Conservation (phyloP, 169 alveolate genomes). For the Eimeria zaria region DNA sequence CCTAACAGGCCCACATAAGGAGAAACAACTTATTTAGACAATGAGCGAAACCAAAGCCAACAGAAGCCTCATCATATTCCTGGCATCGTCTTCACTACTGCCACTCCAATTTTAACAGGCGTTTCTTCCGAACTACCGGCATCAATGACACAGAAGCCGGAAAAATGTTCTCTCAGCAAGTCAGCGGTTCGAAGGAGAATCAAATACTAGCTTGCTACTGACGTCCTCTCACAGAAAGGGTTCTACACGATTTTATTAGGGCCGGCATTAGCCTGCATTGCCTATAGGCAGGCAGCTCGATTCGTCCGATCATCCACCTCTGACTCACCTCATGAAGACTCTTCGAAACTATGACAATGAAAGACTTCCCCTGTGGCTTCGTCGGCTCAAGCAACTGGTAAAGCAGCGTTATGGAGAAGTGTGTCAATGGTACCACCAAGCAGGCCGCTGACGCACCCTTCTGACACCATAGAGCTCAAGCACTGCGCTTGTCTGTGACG, state of each 20-base stretch:
- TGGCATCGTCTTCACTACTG: neutral
- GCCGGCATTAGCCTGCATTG: neutral
- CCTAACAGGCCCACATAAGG: neutral
- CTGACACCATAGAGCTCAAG: neutral
- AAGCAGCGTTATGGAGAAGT: neutral
- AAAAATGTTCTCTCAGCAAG: neutral
- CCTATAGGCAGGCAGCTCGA: neutral
- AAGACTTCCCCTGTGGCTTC: neutral
- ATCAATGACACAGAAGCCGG: neutral
- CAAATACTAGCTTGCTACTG: neutral
- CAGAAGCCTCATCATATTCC: neutral
- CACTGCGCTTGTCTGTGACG: no score
- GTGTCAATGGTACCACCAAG: neutral
- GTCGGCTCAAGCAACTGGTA: neutral
- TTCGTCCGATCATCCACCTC: neutral
- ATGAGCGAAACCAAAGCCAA: neutral
- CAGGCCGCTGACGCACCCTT: neutral
- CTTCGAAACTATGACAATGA: neutral
- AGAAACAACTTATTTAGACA: neutral
- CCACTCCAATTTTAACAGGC: neutral
- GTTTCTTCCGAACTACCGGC: neutral
- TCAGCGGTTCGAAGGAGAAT: neutral
- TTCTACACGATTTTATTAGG: neutral
- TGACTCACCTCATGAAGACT: neutral
- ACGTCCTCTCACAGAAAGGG: neutral